Evolutionary conservation across 2,329 filamentous ascomycete species (phyloP).

Genomic region (Exophiala lecanii-corni): DNA sequence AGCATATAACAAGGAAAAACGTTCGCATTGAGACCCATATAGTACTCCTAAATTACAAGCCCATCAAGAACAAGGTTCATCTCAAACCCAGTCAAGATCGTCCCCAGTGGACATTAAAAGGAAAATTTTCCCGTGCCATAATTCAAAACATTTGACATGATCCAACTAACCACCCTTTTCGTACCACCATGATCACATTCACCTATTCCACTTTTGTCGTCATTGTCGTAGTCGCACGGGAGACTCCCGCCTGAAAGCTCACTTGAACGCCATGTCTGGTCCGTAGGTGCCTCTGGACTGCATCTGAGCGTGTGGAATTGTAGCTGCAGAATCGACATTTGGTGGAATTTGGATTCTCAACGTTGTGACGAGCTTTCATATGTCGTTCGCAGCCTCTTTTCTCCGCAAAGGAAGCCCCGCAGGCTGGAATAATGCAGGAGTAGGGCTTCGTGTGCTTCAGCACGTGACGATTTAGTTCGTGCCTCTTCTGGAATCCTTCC

Average conservation of each 20-base stretch:
- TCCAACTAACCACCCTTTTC: too few species aligned
- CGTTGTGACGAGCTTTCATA: constrained; percentile 9
- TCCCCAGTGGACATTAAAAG: too few species aligned
- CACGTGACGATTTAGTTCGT: constrained; percentile 14
- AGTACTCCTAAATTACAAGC: too few species aligned
- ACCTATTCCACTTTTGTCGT: too few species aligned
- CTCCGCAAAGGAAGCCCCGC: constrained; percentile 12
- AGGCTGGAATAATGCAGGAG: constrained; percentile 6
- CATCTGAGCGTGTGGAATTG: constrained; percentile 11
- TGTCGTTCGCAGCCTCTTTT: constrained; percentile 14
- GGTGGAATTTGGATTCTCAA: constrained; percentile 2
- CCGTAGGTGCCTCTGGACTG: constrained; percentile 15
- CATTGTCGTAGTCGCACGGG: constrained; percentile 5
- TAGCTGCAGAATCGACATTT: constrained; percentile 11
- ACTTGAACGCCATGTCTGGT: constrained; percentile 9
- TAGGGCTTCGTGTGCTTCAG: constrained; percentile 13
- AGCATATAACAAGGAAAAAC: too few species aligned
- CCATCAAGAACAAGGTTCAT: too few species aligned
- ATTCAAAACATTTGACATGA: too few species aligned
- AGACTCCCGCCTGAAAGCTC: constrained; percentile 3
- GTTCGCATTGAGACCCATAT: too few species aligned
- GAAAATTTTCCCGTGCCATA: too few species aligned
- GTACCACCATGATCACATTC: too few species aligned
- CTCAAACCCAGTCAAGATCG: too few species aligned
- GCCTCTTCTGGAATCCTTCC: constrained; percentile 8